phyloP scores from a whole-genome alignment of 352 stramenopile genomes.

The Blastocystis sp. region DNA sequence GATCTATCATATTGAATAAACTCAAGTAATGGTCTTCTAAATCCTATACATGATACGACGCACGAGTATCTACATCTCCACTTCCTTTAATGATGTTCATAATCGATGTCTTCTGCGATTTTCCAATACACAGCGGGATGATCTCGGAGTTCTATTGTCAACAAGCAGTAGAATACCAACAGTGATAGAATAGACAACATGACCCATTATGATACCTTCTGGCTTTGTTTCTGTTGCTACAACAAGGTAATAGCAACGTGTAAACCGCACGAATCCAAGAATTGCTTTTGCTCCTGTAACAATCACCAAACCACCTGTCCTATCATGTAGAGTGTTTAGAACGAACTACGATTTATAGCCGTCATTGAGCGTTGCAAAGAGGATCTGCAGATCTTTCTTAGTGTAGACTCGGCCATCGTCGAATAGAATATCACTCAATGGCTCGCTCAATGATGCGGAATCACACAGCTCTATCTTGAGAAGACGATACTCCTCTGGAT shows the following conservation, averaged over 20 bases:
- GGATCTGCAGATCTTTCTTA: constrained; percentile 25
- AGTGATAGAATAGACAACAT: constrained; percentile 92
- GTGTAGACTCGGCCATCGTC: constrained; percentile 63
- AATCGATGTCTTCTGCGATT: constrained; percentile 65
- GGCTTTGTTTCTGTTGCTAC: constrained; percentile 94
- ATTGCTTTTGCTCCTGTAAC: constrained; percentile 85
- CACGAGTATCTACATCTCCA: constrained; percentile 65
- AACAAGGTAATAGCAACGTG: constrained; percentile 95
- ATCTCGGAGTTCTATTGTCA: constrained; percentile 40
- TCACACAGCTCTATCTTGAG: neutral
- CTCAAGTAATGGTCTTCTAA: constrained; percentile 77
- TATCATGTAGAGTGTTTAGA: constrained; percentile 9
- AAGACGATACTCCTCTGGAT: neutral
- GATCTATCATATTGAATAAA: constrained; percentile 94
- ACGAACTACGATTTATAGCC: constrained; percentile 62
- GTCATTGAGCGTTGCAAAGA: constrained; percentile 62
- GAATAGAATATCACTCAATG: constrained; percentile 52
- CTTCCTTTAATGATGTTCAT: constrained; percentile 71
- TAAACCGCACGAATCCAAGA: constrained; percentile 92
- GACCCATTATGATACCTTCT: constrained; percentile 82
- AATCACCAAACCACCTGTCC: constrained; percentile 16
- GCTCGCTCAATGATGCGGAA: neutral
- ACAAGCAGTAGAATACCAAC: neutral
- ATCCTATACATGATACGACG: constrained; percentile 64
- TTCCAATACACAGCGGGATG: constrained; percentile 63